These are phyloP conservation scores for Achaetomium macrosporum DNA, from an alignment of 2,329 filamentous ascomycete genomes.

Conservation along the genomic window DNA sequence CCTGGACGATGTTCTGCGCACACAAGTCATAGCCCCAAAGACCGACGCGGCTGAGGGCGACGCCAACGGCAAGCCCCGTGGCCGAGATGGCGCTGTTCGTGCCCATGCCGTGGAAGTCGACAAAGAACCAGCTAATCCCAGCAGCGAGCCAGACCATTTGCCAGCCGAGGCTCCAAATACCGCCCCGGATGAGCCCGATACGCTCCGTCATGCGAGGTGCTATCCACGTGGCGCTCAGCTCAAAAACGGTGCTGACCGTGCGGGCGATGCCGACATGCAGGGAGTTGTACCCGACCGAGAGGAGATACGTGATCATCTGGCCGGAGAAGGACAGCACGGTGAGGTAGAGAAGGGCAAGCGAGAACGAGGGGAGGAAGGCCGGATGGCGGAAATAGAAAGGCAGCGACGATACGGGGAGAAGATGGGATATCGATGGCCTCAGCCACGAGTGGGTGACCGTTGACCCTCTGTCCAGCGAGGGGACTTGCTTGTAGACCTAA, in stretches of 20 bases:
- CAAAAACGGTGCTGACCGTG: constrained; percentile 47
- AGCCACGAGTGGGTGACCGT: background rate
- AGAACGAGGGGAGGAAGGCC: constrained; percentile 55
- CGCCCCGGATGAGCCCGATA: constrained; percentile 56
- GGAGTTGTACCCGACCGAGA: constrained; percentile 47
- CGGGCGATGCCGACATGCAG: constrained; percentile 49
- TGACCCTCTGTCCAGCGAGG: no score
- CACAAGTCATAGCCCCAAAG: constrained; percentile 4
- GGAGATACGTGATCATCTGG: constrained; percentile 60
- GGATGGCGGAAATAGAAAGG: constrained; percentile 46
- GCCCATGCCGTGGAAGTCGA: background rate
- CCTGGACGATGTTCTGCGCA: constrained; percentile 46
- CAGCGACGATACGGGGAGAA: constrained; percentile 26
- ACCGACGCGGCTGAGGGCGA: constrained; percentile 3
- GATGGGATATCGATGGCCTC: background rate
- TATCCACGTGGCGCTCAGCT: constrained; percentile 56
- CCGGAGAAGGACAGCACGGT: constrained; percentile 55
- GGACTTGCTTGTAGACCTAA: background rate
- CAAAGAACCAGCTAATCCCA: background rate
- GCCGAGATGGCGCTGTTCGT: background rate
- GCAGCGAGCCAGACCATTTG: constrained; percentile 52
- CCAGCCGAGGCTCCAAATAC: constrained; percentile 66
- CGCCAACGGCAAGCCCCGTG: background rate
- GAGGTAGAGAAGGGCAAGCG: constrained; percentile 54
- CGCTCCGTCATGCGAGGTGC: constrained; percentile 49